phyloP scores from a whole-genome alignment of 2,329 filamentous ascomycete genomes.

The Neonectria faginata region DNA sequence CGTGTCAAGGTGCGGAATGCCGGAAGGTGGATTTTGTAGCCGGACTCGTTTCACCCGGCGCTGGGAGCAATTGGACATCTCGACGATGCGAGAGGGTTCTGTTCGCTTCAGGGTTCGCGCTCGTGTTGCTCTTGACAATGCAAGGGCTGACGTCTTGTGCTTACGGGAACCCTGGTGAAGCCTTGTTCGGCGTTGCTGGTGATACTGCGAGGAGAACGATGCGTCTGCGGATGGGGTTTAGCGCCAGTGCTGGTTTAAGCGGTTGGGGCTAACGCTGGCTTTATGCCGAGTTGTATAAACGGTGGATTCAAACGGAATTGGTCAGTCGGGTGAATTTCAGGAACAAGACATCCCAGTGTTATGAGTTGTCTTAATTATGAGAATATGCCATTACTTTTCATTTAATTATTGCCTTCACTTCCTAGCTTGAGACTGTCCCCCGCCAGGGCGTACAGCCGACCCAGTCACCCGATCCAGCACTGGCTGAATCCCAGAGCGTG shows the following conservation, averaged over 20 bases:
- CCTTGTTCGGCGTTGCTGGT: conserved; percentile 11
- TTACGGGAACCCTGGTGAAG: conserved; percentile 19
- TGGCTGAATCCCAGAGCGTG: conserved; percentile 13
- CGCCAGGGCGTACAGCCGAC: not conserved
- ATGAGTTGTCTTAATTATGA: too few relatives aligned
- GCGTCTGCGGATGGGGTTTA: not conserved
- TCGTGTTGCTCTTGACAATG: conserved; percentile 31
- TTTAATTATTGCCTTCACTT: not conserved
- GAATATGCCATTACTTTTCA: too few relatives aligned
- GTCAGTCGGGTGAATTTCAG: too few relatives aligned
- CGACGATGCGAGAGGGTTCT: conserved; percentile 1
- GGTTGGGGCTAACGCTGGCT: not conserved
- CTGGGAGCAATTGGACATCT: not conserved
- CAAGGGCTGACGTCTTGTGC: conserved; percentile 19
- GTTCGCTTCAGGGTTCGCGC: not conserved
- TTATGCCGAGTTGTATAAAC: conserved; percentile 16
- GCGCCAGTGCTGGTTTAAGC: conserved; percentile 13
- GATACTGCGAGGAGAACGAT: conserved; percentile 12
- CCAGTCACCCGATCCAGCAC: conserved; percentile 10
- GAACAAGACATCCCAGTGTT: too few relatives aligned
- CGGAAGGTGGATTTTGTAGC: conserved; percentile 10
- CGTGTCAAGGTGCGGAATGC: conserved; percentile 2
- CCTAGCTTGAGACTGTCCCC: not conserved
- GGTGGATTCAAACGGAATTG: conserved; percentile 12
- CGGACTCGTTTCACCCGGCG: conserved; percentile 22